Evolutionary conservation across 495 filamentous ascomycete genomes (phyloP), one percentile per base, ranked within the genome.

Genomic region (Aspergillus cavernicola): DNA sequence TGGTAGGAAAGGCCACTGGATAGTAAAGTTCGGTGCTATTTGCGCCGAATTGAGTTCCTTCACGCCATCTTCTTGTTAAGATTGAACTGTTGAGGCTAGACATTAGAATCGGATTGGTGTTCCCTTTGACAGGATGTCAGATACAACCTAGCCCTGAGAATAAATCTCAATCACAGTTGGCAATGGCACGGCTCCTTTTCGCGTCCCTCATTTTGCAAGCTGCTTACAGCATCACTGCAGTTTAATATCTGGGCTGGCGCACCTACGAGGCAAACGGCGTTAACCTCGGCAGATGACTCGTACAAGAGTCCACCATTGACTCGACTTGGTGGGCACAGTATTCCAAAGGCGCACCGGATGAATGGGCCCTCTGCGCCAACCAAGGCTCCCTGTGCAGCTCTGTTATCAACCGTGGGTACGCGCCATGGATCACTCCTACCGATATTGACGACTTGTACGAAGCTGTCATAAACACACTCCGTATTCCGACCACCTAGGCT

Each of bases 201-300:
- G 31, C 26, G 6, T 31, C 24, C 31, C 26, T 44, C 15, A 9
- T 38, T 38, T 18, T 44, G 41, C 41, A 44, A 18, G 26, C 26
- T 31, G 22, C 50, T 36, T 47, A 33, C 46, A 28, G 6, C 26
- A 9, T 44, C n/a, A 24, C n/a, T 18, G 7, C 50, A 32, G 33
- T 15, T 26, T 31, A 41, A 16, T 66, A 66, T 42, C 47, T 60
- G 19, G 40, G 68, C 47, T 68, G 65, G 63, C 51, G 50, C 33
- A 66, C 56, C 18, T 67, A 64, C 50, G 52, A 58, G 8, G 63
- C 55, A 29, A 44, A 65, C 46, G 67, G 65, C 12, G 64, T 66
- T 29, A 69, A 71, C 26, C 58, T 71, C 6, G 66, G 68, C 18
- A 66, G 68, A 37, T 71, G 68, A 64, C 63, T 71, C 2, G 61